These are phyloP conservation scores for Pseudopithomyces chartarum DNA, from an alignment of 2,329 filamentous ascomycete genomes.

Conservation along the genomic window DNA sequence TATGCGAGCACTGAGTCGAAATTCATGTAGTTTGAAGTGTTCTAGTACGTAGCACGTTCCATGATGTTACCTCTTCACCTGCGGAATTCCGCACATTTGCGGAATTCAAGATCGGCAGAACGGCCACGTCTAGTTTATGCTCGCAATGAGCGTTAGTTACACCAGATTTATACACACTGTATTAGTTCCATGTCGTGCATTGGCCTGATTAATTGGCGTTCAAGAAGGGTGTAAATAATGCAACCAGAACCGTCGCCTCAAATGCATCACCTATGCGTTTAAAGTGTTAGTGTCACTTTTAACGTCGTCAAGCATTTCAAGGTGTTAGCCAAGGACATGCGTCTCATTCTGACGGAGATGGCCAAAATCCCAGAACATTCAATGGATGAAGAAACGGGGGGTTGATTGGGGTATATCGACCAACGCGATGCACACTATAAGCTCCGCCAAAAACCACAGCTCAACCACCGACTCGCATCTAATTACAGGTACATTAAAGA, in stretches of 20 bases:
- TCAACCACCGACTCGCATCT: not conserved
- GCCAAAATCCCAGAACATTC: too few species aligned
- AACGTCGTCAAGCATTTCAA: too few species aligned
- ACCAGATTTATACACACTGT: too few species aligned
- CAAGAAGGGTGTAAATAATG: too few species aligned
- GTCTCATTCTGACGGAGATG: too few species aligned
- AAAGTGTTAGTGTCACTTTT: too few species aligned
- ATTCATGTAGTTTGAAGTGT: not conserved
- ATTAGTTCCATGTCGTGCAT: too few species aligned
- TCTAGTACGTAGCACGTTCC: not conserved
- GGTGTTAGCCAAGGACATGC: too few species aligned
- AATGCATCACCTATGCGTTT: too few species aligned
- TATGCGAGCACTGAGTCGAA: not conserved
- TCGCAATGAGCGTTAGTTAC: too few species aligned
- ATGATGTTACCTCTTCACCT: not conserved
- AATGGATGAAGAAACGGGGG: not conserved
- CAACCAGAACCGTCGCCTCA: too few species aligned
- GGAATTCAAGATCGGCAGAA: constrained; percentile 7
- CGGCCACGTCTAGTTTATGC: not conserved
- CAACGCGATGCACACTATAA: not conserved
- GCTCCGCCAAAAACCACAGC: not conserved
- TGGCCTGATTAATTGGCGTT: too few species aligned
- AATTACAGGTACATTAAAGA: not conserved
- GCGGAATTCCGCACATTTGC: constrained; percentile 20
- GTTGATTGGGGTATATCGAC: not conserved